Percentiles rank a stretch among this genome's conserved stretches.
Evolutionary conservation across 176 grass and related monocot species (phyloP).

Genomic region (Elaeis guineensis): DNA sequence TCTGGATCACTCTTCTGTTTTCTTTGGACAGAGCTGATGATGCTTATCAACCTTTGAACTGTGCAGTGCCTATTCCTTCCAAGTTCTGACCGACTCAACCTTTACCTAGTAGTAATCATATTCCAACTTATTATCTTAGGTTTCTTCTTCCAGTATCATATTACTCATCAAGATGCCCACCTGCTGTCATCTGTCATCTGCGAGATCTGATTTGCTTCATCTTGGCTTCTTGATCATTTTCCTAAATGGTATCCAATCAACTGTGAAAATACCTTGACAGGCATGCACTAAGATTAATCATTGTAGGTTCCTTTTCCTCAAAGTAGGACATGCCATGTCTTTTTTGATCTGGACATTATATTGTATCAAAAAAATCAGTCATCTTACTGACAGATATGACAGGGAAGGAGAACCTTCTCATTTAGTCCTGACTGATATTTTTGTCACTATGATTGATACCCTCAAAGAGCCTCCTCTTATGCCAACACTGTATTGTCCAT

Average conservation of each 20-base stretch:
- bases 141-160: constrained; percentile 92
- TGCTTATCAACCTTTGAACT: constrained; percentile 79
- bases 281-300: constrained; percentile 57
- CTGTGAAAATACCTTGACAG: constrained; percentile 76
- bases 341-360: too few relatives aligned
- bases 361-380: too few relatives aligned
- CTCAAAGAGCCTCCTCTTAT: constrained; percentile 79
- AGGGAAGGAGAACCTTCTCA: constrained; percentile 84
- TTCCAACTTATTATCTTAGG: constrained; percentile 75
- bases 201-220: constrained; percentile 84
- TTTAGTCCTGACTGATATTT: constrained; percentile 71
- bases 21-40: constrained; percentile 78
- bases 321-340: too few relatives aligned
- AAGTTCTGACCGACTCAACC: constrained; percentile 48
- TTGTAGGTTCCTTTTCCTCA: not conserved
- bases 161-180: constrained; percentile 82
- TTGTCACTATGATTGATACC: constrained; percentile 85
- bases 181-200: constrained; percentile 86
- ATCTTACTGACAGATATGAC: constrained; percentile 51
- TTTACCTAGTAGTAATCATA: constrained; percentile 72
- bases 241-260: constrained; percentile 87
- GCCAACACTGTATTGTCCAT: constrained; percentile 84
- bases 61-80: constrained; percentile 48
- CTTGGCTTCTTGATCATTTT: constrained; percentile 96
- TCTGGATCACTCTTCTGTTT: not conserved